Conservation (phyloP, 257 asterid species). For the Salvia splendens region DNA sequence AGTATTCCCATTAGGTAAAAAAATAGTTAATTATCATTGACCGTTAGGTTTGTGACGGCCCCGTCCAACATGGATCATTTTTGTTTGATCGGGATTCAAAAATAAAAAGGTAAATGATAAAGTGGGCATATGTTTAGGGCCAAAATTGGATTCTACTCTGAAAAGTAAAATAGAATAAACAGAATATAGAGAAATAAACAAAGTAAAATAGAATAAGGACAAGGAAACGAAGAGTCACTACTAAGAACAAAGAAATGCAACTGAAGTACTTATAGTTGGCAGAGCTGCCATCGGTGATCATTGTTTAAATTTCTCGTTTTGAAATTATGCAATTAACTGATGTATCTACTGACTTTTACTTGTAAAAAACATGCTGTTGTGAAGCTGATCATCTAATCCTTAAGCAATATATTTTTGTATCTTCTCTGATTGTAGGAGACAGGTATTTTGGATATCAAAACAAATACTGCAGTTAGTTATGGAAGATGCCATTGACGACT, state of each 20-base stretch:
- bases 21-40: too few species aligned
- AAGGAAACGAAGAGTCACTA: background rate
- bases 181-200: too few species aligned
- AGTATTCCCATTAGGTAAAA: too few species aligned
- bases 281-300: background rate
- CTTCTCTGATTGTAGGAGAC: conserved; percentile 64
- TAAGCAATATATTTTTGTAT: conserved; percentile 19
- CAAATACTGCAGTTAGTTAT: conserved; percentile 93
- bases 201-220: background rate
- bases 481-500: conserved; percentile 99
- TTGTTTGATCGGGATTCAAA: too few species aligned
- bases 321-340: background rate
- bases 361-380: conserved; percentile 18
- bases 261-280: background rate
- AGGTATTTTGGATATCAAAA: conserved; percentile 99
- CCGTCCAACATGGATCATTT: too few species aligned
- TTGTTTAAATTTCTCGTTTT: background rate
- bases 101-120: too few species aligned
- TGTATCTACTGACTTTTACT: conserved; percentile 15
- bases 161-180: too few species aligned
- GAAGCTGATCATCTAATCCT: conserved; percentile 28
- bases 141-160: too few species aligned
- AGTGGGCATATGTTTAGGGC: too few species aligned
- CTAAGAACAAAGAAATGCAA: background rate
- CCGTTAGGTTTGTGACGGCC: too few species aligned